These are phyloP conservation scores for Clonostachys byssicola DNA, from an alignment of 2,329 filamentous ascomycete genomes.

Conservation along the genomic window DNA sequence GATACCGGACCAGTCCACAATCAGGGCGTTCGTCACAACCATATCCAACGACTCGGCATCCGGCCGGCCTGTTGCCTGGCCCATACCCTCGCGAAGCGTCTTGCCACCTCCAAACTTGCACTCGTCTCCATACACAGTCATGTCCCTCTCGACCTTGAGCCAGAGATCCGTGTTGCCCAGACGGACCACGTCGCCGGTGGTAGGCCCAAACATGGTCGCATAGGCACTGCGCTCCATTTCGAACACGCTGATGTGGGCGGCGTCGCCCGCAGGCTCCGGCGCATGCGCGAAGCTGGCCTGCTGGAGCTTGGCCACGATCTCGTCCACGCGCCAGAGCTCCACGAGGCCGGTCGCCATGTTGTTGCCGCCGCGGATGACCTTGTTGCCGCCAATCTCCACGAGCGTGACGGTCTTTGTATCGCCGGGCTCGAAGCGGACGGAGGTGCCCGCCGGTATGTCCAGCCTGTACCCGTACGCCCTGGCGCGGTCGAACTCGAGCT, in stretches of 20 bases:
- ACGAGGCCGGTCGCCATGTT: slow-evolving; percentile 69
- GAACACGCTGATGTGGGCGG: slow-evolving; percentile 53
- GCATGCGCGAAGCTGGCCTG: slow-evolving; percentile 74
- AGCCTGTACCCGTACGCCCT: slow-evolving; percentile 80
- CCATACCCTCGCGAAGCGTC: slow-evolving; percentile 92
- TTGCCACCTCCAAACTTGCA: slow-evolving; percentile 95
- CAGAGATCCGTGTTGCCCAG: slow-evolving; percentile 83
- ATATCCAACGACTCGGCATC: slow-evolving; percentile 75
- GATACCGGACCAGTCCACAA: slow-evolving; percentile 88
- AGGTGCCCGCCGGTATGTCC: slow-evolving; percentile 88
- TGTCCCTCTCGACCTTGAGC: slow-evolving; percentile 84
- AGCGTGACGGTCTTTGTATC: slow-evolving; percentile 87
- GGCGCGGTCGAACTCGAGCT: slow-evolving; percentile 81
- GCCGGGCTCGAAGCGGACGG: slow-evolving; percentile 89
- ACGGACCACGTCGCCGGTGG: slow-evolving; percentile 78
- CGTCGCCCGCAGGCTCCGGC: slow-evolving; percentile 56
- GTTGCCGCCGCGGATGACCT: slow-evolving; percentile 82
- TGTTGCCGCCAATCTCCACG: slow-evolving; percentile 80
- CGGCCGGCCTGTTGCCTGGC: slow-evolving; percentile 74
- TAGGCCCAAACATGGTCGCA: slow-evolving; percentile 87
- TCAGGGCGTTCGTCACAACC: slow-evolving; percentile 83
- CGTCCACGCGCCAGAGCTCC: slow-evolving; percentile 56
- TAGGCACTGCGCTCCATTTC: slow-evolving; percentile 78
- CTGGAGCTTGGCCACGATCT: slow-evolving; percentile 65
- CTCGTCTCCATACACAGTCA: slow-evolving; percentile 84